These are phyloP conservation scores for Russula dissimulans DNA, from an alignment of 768 basidiomycete genomes.

Conservation along the genomic window DNA sequence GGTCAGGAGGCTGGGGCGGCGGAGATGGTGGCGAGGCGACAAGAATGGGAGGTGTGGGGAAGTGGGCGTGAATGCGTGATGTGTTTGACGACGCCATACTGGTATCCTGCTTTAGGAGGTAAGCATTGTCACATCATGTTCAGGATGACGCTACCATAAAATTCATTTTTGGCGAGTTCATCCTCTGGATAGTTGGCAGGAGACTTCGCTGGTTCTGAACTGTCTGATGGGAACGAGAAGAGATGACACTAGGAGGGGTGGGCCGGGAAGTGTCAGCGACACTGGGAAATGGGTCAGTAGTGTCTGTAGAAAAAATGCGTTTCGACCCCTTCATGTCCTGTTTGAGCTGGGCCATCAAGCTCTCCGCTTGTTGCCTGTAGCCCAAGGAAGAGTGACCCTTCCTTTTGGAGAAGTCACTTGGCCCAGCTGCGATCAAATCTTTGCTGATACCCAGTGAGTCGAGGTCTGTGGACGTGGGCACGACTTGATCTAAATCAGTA, in stretches of 20 bases:
- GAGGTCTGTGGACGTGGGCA: background rate
- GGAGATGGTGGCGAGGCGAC: slow-evolving; percentile 19
- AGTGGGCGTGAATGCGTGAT: slow-evolving; percentile 23
- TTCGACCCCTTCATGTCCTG: slow-evolving; percentile 67
- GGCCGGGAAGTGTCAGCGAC: background rate
- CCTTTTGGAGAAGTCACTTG: slow-evolving; percentile 24
- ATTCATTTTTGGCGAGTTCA: background rate
- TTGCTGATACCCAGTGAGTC: background rate
- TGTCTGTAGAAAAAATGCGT: slow-evolving; percentile 61
- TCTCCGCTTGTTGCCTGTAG: slow-evolving; percentile 69
- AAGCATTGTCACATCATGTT: slow-evolving; percentile 28
- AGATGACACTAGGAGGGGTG: background rate
- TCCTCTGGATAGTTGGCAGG: background rate
- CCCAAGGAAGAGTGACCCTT: slow-evolving; percentile 50
- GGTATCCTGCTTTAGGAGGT: slow-evolving; percentile 34
- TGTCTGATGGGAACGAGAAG: background rate
- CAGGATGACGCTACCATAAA: background rate
- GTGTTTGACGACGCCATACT: slow-evolving; percentile 37
- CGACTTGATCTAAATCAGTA: background rate
- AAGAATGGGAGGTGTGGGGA: slow-evolving; percentile 25
- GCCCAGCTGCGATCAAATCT: background rate
- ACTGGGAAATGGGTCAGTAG: slow-evolving; percentile 37
- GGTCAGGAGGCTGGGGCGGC: slow-evolving; percentile 18
- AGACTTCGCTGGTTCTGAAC: background rate
- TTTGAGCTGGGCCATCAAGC: slow-evolving; percentile 80